Percentiles rank a stretch among this genome's conserved stretches.
phyloP scores from a whole-genome alignment of 2,329 filamentous ascomycete species.

The Cercospora nicotianae region DNA sequence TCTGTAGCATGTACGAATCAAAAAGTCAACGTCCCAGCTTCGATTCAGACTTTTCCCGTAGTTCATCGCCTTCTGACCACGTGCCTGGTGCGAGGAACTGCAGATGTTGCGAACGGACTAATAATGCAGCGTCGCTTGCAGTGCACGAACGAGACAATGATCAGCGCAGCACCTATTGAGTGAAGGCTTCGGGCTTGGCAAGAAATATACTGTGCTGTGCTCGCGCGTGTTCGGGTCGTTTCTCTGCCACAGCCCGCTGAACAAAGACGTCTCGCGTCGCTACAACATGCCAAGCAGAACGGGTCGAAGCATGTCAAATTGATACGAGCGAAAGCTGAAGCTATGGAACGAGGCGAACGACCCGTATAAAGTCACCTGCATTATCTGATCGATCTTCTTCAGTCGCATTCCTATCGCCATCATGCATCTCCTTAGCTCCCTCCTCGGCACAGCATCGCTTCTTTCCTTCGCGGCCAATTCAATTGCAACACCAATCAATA shows the following conservation, averaged over 20 bases:
- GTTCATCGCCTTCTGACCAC: not conserved
- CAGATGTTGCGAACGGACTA: not conserved
- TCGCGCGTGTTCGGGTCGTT: not conserved
- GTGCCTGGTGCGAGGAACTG: not conserved
- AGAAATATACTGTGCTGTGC: not conserved
- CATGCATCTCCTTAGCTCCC: not conserved
- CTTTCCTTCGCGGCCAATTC: not conserved
- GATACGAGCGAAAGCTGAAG: not conserved
- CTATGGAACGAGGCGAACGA: not conserved
- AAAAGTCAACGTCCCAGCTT: conserved; percentile 21
- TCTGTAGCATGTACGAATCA: conserved; percentile 21
- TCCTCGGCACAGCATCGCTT: not conserved
- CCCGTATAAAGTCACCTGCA: not conserved
- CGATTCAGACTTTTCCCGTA: not conserved
- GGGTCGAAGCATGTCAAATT: not conserved
- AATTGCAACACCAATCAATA: not conserved
- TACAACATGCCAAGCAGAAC: not conserved
- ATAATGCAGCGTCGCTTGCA: not conserved
- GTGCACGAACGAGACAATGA: not conserved
- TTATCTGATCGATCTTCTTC: not conserved
- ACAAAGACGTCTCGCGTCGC: not conserved
- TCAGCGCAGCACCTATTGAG: not conserved
- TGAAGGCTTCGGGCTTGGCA: not conserved
- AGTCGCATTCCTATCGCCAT: not conserved
- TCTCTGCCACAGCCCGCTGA: not conserved